Evolutionary conservation across 306 rosid species (phyloP).

Genomic region (Glycyrrhiza uralensis): DNA sequence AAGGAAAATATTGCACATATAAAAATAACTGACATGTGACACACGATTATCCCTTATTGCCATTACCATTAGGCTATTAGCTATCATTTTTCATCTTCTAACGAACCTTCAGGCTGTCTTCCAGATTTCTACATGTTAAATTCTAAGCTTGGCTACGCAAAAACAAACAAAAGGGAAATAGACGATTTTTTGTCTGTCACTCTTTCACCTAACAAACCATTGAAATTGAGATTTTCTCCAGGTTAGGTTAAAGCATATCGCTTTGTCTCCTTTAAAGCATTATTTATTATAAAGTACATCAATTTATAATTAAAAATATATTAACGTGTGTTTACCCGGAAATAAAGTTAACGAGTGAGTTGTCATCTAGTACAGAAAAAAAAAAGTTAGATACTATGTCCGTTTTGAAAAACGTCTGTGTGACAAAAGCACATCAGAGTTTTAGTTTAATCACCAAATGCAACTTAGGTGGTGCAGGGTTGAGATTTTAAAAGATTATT

Average conservation of each 20-base stretch:
- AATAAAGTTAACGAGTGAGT: no score
- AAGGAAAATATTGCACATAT: not conserved
- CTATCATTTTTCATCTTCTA: not conserved
- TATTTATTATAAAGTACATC: not conserved
- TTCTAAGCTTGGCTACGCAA: not conserved
- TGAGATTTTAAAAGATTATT: no score
- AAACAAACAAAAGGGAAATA: not conserved
- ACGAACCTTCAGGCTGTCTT: not conserved
- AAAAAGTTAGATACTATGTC: no score
- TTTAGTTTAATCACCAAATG: no score
- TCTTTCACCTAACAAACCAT: not conserved
- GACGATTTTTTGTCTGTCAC: not conserved
- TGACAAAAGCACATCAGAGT: no score
- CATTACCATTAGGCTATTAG: no score
- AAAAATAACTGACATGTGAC: not conserved
- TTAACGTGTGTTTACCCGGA: not conserved
- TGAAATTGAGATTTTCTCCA: not conserved
- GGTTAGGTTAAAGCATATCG: conserved; percentile 1
- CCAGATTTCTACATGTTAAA: not conserved
- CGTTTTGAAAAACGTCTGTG: no score
- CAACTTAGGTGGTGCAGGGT: no score
- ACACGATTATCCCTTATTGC: not conserved
- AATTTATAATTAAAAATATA: not conserved
- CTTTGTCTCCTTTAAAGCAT: not conserved
- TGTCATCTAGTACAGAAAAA: no score